Evolutionary conservation across 352 stramenopile species (phyloP).

Genomic region (Globisporangium polare): DNA sequence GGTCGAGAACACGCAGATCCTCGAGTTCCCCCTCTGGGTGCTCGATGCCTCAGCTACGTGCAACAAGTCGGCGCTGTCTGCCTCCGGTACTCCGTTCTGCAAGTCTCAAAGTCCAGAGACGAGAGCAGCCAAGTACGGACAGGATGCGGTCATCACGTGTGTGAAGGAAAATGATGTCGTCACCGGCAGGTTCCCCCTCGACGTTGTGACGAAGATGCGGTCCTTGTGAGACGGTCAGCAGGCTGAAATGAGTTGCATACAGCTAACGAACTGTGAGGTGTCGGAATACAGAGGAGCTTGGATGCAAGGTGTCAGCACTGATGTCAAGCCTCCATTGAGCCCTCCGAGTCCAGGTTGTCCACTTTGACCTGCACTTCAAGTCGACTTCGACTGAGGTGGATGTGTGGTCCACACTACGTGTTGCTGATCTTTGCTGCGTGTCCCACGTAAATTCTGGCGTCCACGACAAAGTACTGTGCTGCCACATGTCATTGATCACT

Average conservation of each 20-base stretch:
- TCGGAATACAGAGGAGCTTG: too few species aligned
- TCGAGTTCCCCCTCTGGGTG: neutral
- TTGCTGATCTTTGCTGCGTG: neutral
- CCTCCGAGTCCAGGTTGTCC: too few species aligned
- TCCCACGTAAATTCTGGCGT: neutral
- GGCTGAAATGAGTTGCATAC: neutral
- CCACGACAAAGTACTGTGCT: too few species aligned
- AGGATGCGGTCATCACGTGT: neutral
- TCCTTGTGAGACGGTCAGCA: neutral
- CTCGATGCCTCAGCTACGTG: neutral
- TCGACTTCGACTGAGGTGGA: too few species aligned
- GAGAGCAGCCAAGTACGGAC: neutral
- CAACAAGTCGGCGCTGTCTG: neutral
- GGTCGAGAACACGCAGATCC: neutral
- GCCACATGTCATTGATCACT: neutral
- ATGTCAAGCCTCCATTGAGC: too few species aligned
- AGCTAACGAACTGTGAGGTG: too few species aligned
- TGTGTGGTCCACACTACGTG: too few species aligned
- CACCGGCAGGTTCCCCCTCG: neutral
- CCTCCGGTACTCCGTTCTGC: neutral
- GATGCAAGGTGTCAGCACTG: too few species aligned
- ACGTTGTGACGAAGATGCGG: neutral
- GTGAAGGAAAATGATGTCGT: neutral
- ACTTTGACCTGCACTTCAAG: too few species aligned
- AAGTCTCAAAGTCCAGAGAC: neutral